phyloP scores from a whole-genome alignment of 176 grass and related monocot species.

The Phoenix roebelenii region DNA sequence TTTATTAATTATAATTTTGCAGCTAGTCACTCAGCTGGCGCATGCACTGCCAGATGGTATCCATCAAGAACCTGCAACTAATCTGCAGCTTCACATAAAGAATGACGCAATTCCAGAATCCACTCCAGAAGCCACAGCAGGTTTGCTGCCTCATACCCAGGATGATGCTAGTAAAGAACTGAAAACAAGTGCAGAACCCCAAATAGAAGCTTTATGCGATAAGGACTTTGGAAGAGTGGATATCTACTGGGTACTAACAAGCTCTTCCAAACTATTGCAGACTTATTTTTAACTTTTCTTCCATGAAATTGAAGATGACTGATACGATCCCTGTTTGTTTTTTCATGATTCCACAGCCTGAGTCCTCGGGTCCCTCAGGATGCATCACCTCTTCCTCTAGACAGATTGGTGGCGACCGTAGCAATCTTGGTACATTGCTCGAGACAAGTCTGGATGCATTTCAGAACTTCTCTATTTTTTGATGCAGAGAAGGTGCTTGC shows the following conservation, averaged over 20 bases:
- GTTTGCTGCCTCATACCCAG: neutral
- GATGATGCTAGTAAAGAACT: neutral
- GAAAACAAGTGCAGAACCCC: neutral
- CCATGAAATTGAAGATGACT: constrained; percentile 13
- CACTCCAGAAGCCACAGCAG: neutral
- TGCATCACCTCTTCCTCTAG: constrained; percentile 34
- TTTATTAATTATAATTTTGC: constrained; percentile 17
- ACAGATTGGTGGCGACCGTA: constrained; percentile 45
- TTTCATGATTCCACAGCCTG: constrained; percentile 11
- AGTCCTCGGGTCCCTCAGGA: constrained; percentile 26
- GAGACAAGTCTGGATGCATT: constrained; percentile 68
- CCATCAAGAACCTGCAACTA: neutral
- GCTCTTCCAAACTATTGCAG: no score
- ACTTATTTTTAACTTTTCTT: neutral
- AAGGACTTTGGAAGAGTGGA: constrained; percentile 12
- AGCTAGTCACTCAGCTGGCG: constrained; percentile 11
- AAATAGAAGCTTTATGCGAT: constrained; percentile 4
- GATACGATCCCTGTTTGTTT: constrained; percentile 15
- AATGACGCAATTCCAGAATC: no score
- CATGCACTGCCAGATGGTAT: neutral
- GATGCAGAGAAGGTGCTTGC: neutral
- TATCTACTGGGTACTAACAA: constrained; percentile 21
- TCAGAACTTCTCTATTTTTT: constrained; percentile 69
- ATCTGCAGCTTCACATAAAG: neutral
- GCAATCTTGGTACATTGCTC: constrained; percentile 42